A percentile compares a stretch with the other conserved stretches of the same genome.
These are phyloP conservation scores for Yarrowia porcina DNA, from an alignment of 805 yeast genomes.

Conservation along the genomic window DNA sequence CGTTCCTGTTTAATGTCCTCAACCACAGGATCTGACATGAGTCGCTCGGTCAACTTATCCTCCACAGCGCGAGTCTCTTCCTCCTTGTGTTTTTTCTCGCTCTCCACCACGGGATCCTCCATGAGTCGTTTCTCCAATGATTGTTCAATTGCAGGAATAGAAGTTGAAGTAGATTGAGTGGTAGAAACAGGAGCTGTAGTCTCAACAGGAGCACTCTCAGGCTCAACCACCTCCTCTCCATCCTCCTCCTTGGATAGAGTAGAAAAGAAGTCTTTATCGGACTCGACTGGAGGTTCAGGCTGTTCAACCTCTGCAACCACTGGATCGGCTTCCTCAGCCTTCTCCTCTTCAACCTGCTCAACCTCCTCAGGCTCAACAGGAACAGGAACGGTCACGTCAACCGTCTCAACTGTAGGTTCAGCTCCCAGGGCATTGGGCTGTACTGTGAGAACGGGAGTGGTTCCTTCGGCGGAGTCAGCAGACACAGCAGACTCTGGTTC, in stretches of 20 bases:
- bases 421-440: conserved; percentile 14
- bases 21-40: conserved; percentile 3
- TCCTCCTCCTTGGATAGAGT: conserved; percentile 17
- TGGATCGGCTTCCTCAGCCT: too few relatives aligned
- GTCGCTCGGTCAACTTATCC: background rate
- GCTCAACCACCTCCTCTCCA: background rate
- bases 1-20: background rate
- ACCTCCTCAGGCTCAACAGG: conserved; percentile 25
- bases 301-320: background rate
- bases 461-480: conserved; percentile 11
- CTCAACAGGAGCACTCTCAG: too few relatives aligned
- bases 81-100: background rate
- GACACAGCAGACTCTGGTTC: too few relatives aligned
- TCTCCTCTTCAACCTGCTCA: background rate
- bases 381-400: background rate
- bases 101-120: conserved; percentile 11
- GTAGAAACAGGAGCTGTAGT: background rate
- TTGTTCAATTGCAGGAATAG: background rate
- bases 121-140: background rate
- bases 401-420: conserved; percentile 1
- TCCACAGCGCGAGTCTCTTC: background rate
- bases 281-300: background rate
- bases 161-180: background rate
- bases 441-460: background rate
- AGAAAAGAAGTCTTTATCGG: conserved; percentile 24